These are phyloP conservation scores for Cytospora piceicola DNA, from an alignment of 2,329 filamentous ascomycete species.

Conservation along the genomic window DNA sequence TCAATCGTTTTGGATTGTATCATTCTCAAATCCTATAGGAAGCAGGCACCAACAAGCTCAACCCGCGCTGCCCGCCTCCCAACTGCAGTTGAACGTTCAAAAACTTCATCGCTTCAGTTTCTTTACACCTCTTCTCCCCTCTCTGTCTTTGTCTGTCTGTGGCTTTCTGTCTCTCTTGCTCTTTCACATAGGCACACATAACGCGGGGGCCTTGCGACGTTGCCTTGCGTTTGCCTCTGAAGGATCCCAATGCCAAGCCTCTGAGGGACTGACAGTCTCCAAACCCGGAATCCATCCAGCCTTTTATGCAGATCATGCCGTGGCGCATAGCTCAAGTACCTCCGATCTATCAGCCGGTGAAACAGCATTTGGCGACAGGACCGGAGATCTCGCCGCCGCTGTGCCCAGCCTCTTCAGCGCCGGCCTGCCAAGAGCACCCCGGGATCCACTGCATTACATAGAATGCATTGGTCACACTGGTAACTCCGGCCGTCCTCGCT, in stretches of 20 bases:
- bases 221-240: slow-evolving; percentile 8
- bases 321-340: not conserved
- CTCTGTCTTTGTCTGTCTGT: not conserved
- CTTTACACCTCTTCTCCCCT: not conserved
- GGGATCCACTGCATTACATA: not conserved
- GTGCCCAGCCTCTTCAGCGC: not conserved
- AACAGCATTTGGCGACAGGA: not conserved
- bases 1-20: slow-evolving; percentile 18
- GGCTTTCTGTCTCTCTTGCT: not conserved
- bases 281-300: slow-evolving; percentile 1
- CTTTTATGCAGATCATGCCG: not conserved
- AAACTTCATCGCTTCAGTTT: not conserved
- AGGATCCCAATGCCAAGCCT: slow-evolving; percentile 13
- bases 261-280: slow-evolving; percentile 1
- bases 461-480: not conserved
- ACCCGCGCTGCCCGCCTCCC: slow-evolving; percentile 3
- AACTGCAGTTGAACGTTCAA: not conserved
- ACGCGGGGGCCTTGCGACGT: not conserved
- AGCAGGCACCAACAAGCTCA: slow-evolving; percentile 13
- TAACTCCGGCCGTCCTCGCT: not conserved
- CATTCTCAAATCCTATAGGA: slow-evolving; percentile 11
- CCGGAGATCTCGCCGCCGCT: not conserved
- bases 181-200: not conserved
- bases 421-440: not conserved
- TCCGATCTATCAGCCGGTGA: not conserved